phyloP scores from a whole-genome alignment of 2,329 filamentous ascomycete species.

The Ophiostoma ulmi region DNA sequence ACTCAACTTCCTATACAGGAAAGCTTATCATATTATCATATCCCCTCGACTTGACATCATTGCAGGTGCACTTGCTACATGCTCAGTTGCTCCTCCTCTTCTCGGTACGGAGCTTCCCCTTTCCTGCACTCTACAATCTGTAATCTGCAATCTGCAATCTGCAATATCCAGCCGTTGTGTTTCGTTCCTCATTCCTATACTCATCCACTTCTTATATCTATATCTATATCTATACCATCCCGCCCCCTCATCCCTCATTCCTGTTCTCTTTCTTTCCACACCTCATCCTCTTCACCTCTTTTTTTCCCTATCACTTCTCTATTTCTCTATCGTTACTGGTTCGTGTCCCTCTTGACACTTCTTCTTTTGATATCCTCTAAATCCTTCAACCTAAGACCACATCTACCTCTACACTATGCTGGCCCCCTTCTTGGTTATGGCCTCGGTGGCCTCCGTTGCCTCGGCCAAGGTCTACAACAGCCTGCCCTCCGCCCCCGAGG shows the following conservation, averaged over 20 bases:
- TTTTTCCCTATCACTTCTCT: neutral
- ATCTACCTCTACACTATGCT: slow-evolving; percentile 25
- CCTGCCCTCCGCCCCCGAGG: slow-evolving; percentile 35
- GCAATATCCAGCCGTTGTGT: neutral
- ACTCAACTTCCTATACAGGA: slow-evolving; percentile 7
- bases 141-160: neutral
- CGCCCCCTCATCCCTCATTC: neutral
- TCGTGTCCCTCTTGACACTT: neutral
- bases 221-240: slow-evolving; percentile 4
- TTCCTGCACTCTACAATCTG: neutral
- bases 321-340: neutral
- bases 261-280: neutral
- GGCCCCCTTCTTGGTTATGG: slow-evolving; percentile 30
- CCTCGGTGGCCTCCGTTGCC: slow-evolving; percentile 26
- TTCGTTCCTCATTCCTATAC: neutral
- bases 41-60: neutral
- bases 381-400: neutral
- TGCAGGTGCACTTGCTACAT: neutral
- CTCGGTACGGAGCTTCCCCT: neutral
- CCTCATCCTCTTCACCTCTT: neutral
- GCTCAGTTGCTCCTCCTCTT: neutral
- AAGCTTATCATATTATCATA: neutral
- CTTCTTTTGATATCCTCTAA: neutral
- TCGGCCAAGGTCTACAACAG: slow-evolving; percentile 37
- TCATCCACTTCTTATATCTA: neutral